A percentile compares a stretch with the other conserved stretches of the same genome.
Evolutionary conservation across 1,284 basidiomycete species (phyloP).

Genomic region (Rhodofomes roseus): DNA sequence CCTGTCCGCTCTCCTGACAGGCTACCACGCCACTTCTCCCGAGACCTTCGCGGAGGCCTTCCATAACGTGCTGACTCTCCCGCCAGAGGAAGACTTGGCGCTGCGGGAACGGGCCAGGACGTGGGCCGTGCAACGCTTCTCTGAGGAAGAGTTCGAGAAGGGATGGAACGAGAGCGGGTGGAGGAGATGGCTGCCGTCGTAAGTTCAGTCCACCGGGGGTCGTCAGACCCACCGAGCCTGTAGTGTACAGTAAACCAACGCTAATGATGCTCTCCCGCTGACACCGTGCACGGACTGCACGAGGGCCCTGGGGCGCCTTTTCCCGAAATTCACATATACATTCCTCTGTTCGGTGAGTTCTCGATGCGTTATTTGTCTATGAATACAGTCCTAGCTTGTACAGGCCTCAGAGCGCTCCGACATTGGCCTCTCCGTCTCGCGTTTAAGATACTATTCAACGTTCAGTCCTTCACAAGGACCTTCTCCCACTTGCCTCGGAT

Average conservation of each 20-base stretch:
- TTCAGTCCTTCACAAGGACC: conserved; percentile 11
- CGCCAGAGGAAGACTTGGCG: conserved; percentile 48
- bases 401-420: background rate
- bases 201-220: background rate
- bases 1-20: conserved; percentile 32
- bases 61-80: conserved; percentile 61
- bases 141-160: conserved; percentile 71
- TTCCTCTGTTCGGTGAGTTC: background rate
- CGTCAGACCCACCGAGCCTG: background rate
- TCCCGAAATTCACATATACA: background rate
- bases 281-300: background rate
- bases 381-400: background rate
- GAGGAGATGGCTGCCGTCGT: conserved; percentile 34
- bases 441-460: background rate
- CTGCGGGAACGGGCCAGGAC: conserved; percentile 70
- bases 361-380: background rate
- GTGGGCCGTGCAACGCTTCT: conserved; percentile 72
- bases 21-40: conserved; percentile 77
- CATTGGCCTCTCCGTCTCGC: background rate
- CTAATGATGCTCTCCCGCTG: background rate
- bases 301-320: background rate
- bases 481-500: conserved; percentile 32
- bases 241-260: background rate
- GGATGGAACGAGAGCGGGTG: conserved; percentile 70
- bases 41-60: conserved; percentile 73